Evolutionary conservation across 2,329 filamentous ascomycete species (phyloP).

Genomic region (Trichoderma cornu-damae): DNA sequence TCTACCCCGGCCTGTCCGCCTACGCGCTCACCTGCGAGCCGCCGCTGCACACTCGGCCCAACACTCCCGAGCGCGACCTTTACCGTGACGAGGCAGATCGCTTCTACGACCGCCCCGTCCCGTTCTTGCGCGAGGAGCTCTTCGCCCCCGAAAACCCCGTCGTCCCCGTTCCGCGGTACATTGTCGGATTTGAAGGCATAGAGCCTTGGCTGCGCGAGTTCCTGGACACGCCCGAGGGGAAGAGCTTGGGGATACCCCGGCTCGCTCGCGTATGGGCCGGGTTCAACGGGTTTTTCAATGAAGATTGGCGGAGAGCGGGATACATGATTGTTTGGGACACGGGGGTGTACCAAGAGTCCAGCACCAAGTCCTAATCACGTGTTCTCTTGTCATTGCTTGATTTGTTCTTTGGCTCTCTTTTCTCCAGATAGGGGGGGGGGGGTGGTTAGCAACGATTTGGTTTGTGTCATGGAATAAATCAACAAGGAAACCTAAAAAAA

Average conservation of each 20-base stretch:
- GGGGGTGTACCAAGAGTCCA: constrained; percentile 30
- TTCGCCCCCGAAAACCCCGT: constrained; percentile 30
- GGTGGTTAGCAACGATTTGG: too few relatives aligned
- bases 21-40: constrained; percentile 90
- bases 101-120: constrained; percentile 66
- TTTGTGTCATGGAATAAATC: too few relatives aligned
- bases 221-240: constrained; percentile 38
- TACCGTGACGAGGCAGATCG: constrained; percentile 89
- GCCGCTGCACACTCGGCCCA: constrained; percentile 61
- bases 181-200: constrained; percentile 58
- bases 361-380: too few relatives aligned
- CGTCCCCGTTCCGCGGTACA: constrained; percentile 46
- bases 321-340: constrained; percentile 58
- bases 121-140: constrained; percentile 54
- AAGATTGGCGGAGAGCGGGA: constrained; percentile 54
- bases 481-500: too few relatives aligned
- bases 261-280: constrained; percentile 49
- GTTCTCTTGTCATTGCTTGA: neutral
- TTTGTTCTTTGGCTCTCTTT: too few relatives aligned
- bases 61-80: constrained; percentile 52
- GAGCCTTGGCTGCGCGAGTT: constrained; percentile 44
- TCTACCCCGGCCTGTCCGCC: constrained; percentile 67
- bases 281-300: constrained; percentile 59
- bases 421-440: too few relatives aligned
- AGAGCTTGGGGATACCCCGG: constrained; percentile 36